phyloP scores from a whole-genome alignment of 129 eudicot genomes.

The sunflower (Helianthus annuus) region HanXRQr2.0-SUNRISE NC_035433.2:128226565-128227064 shows the following conservation, averaged over 20 bases:
- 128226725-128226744: not conserved
- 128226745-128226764: slow-evolving; percentile 9
- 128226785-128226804: not conserved
- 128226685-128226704: not conserved
- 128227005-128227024: not conserved
- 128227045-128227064: not conserved
- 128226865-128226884: not conserved
- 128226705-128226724: not conserved
- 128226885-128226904: slow-evolving; percentile 6
- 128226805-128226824: not conserved
- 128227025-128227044: not conserved
- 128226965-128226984: not conserved
- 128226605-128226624: not conserved
- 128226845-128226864: not conserved
- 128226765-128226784: not conserved
- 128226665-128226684: not conserved
- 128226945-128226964: slow-evolving; percentile 1
- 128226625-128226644: not conserved
- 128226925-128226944: not conserved
- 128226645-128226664: not conserved
- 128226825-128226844: slow-evolving; percentile 15
- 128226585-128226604: not conserved
- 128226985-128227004: slow-evolving; percentile 10
- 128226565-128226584: not conserved
- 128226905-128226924: slow-evolving; percentile 4